Percentiles rank a stretch among this genome's conserved stretches.
These are phyloP conservation scores for Kuraishia ogatae DNA, from an alignment of 805 yeast species.

Conservation along the genomic window DNA sequence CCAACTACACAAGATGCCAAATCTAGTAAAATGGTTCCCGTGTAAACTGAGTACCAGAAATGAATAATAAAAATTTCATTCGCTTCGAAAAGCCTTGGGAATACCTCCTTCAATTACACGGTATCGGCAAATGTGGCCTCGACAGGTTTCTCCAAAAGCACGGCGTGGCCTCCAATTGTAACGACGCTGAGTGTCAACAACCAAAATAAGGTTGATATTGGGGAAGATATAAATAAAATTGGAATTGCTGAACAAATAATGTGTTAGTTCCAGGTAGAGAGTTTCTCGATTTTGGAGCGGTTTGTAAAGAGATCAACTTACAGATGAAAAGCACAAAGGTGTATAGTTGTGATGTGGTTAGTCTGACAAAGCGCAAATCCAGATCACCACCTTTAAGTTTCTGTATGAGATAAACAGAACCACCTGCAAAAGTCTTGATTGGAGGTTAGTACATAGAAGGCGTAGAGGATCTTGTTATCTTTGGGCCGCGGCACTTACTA, in stretches of 20 bases:
- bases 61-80: too few relatives aligned
- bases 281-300: neutral
- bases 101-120: conserved; percentile 16
- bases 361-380: conserved; percentile 38
- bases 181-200: conserved; percentile 78
- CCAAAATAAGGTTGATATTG: conserved; percentile 87
- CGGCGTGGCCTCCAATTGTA: conserved; percentile 76
- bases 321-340: conserved; percentile 68
- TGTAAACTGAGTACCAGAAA: too few relatives aligned
- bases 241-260: conserved; percentile 7
- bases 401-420: conserved; percentile 33
- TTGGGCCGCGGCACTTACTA: conserved; percentile 20
- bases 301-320: conserved; percentile 25
- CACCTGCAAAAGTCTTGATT: conserved; percentile 19
- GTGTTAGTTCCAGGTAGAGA: neutral
- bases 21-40: too few relatives aligned
- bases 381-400: conserved; percentile 25
- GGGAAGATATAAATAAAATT: conserved; percentile 62
- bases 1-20: too few relatives aligned
- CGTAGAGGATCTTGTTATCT: neutral
- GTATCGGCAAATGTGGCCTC: conserved; percentile 86
- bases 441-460: conserved; percentile 9
- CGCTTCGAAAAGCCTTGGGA: too few relatives aligned
- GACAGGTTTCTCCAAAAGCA: conserved; percentile 89
- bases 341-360: conserved; percentile 75